Conservation (phyloP, 257 asterid species). For the Ballota nigra region DNA sequence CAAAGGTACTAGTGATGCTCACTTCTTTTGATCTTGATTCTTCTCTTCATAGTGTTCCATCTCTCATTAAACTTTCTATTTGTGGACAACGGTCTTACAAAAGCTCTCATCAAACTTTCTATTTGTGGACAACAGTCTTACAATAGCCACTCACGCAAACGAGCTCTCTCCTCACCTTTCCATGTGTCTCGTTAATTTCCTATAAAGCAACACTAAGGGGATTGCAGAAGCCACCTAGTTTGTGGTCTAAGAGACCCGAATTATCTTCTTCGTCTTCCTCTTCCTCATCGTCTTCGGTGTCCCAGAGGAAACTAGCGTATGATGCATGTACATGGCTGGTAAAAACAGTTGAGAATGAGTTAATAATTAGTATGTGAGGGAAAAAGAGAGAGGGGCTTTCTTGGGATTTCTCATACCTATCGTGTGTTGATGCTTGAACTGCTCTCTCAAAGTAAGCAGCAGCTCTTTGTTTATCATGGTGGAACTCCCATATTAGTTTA, state of each 20-base stretch:
- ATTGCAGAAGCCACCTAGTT: slow-evolving; percentile 37
- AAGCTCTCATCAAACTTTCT: background rate
- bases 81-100: background rate
- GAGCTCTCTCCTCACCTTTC: background rate
- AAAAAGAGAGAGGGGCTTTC: background rate
- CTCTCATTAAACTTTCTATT: background rate
- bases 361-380: background rate
- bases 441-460: slow-evolving; percentile 57
- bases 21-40: background rate
- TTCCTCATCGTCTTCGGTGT: slow-evolving; percentile 36
- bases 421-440: slow-evolving; percentile 49
- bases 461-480: slow-evolving; percentile 58
- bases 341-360: background rate
- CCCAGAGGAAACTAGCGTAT: slow-evolving; percentile 78
- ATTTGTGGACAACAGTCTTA: background rate
- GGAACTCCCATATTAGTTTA: slow-evolving; percentile 63
- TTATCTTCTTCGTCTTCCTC: slow-evolving; percentile 40
- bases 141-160: background rate
- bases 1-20: background rate
- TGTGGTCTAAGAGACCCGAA: slow-evolving; percentile 14
- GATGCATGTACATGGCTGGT: slow-evolving; percentile 57
- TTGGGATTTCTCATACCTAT: slow-evolving; percentile 45
- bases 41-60: background rate
- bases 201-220: slow-evolving; percentile 25
- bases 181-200: slow-evolving; percentile 1